Evolutionary conservation across 352 stramenopile genomes (phyloP).

Genomic region (Phytophthora meadii): DNA sequence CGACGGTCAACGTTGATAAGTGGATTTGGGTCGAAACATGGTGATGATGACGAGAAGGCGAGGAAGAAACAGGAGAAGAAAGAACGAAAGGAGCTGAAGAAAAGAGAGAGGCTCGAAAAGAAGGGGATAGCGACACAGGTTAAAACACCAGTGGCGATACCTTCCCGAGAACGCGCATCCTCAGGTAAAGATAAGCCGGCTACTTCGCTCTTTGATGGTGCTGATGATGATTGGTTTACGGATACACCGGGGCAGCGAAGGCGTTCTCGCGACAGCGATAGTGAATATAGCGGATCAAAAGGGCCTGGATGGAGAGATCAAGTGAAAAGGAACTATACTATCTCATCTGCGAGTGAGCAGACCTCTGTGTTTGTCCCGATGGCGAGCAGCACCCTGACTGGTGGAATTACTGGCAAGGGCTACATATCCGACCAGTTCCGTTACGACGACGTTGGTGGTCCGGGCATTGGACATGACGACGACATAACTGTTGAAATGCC

Average conservation of each 20-base stretch:
- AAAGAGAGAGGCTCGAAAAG: conserved; percentile 25
- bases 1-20: conserved; percentile 14
- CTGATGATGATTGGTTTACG: conserved; percentile 71
- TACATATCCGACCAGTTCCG: conserved; percentile 47
- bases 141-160: neutral
- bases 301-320: conserved; percentile 37
- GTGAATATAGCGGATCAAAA: conserved; percentile 23
- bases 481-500: conserved; percentile 28
- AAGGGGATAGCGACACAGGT: neutral
- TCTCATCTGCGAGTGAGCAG: conserved; percentile 20
- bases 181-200: conserved; percentile 6
- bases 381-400: conserved; percentile 17
- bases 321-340: conserved; percentile 36
- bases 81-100: conserved; percentile 19
- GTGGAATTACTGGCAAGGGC: conserved; percentile 35
- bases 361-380: conserved; percentile 14
- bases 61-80: conserved; percentile 29
- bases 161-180: neutral
- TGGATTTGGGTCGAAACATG: conserved; percentile 14
- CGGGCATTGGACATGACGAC: conserved; percentile 35
- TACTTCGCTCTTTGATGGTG: conserved; percentile 50
- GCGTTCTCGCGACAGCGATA: conserved; percentile 15
- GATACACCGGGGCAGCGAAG: conserved; percentile 37
- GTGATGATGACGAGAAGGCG: conserved; percentile 17
- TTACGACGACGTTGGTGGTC: conserved; percentile 36